Conservation (phyloP, 495 filamentous ascomycete species). For the Amniculicola lignicola region DNA sequence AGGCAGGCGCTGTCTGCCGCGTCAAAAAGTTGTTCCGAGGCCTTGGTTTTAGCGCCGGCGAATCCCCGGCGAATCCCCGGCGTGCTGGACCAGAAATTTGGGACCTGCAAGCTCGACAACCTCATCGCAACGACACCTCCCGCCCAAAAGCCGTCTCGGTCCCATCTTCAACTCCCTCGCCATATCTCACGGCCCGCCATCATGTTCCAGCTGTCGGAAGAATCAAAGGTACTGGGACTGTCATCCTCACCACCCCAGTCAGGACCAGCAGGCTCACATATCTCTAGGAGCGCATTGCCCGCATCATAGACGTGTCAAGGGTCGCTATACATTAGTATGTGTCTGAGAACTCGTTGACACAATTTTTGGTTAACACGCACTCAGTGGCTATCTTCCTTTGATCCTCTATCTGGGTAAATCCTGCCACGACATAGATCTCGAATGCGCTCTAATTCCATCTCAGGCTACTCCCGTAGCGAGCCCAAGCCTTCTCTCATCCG, state of each 20-base stretch:
- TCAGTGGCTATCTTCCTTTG: conserved; percentile 90
- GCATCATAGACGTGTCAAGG: conserved; percentile 88
- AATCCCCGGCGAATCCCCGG: not conserved
- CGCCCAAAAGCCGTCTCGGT: not conserved
- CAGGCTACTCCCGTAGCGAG: conserved; percentile 90
- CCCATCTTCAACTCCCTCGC: not conserved
- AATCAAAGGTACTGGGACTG: conserved; percentile 70
- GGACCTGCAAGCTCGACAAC: not conserved
- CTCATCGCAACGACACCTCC: conserved; percentile 6
- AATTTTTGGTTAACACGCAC: conserved; percentile 29
- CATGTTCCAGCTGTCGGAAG: conserved; percentile 80
- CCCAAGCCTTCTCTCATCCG: conserved; percentile 90
- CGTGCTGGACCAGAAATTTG: conserved; percentile 2
- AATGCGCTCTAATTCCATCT: conserved; percentile 2
- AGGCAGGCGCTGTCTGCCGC: too few species aligned
- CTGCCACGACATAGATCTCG: too few species aligned
- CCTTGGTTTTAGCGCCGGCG: too few species aligned
- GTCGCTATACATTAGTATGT: conserved; percentile 95
- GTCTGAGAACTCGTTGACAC: conserved; percentile 2
- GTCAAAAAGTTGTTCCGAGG: too few species aligned
- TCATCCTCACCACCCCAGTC: conserved; percentile 10
- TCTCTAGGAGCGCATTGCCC: conserved; percentile 86
- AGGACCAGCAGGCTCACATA: conserved; percentile 12
- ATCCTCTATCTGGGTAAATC: conserved; percentile 91
- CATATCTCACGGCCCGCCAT: not conserved